A percentile compares a stretch with the other conserved stretches of the same genome.
Conservation (phyloP, 805 yeast genomes). For the Candida piceae region DNA sequence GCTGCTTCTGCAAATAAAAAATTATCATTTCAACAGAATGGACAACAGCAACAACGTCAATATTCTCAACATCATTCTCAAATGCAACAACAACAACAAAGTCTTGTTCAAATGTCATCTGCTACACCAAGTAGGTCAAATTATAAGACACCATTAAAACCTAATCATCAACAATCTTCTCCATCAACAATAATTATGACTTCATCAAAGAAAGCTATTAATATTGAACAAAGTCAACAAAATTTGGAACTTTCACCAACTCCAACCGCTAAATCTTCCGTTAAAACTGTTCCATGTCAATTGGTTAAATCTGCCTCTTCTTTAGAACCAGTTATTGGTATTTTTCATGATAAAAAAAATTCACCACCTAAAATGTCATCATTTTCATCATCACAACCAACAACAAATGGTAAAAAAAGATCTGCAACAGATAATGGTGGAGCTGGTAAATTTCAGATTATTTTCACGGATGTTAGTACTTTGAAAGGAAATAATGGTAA, state of each 20-base stretch:
- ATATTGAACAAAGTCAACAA: conserved; percentile 1
- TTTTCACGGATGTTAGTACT: conserved; percentile 37
- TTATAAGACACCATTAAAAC: conserved; percentile 20
- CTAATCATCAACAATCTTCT: conserved; percentile 24
- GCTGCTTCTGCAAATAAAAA: conserved; percentile 6
- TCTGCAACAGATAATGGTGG: conserved; percentile 19
- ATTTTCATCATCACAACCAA: conserved; percentile 2
- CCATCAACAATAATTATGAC: conserved; percentile 30
- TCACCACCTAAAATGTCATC: conserved; percentile 9
- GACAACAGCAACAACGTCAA: conserved; percentile 1
- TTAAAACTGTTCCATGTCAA: conserved; percentile 23
- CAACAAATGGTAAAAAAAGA: conserved; percentile 7
- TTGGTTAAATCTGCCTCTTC: conserved; percentile 23
- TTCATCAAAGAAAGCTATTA: conserved; percentile 19
- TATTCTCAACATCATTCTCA: conserved; percentile 3
- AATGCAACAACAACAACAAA: conserved; percentile 3
- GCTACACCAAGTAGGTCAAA: conserved; percentile 14
- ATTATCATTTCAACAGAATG: conserved; percentile 3
- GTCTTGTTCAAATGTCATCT: conserved; percentile 1
- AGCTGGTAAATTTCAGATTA: conserved; percentile 42
- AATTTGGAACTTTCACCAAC: conserved; percentile 27
- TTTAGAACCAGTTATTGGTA: conserved; percentile 30
- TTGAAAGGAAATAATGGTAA: conserved; percentile 19
- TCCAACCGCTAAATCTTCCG: conserved; percentile 27
- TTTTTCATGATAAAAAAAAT: conserved; percentile 21